Evolutionary conservation across 371 early-diverging fungal species (phyloP), one percentile per base, ranked within the genome.

Genomic region (Mortierella sp.): DNA sequence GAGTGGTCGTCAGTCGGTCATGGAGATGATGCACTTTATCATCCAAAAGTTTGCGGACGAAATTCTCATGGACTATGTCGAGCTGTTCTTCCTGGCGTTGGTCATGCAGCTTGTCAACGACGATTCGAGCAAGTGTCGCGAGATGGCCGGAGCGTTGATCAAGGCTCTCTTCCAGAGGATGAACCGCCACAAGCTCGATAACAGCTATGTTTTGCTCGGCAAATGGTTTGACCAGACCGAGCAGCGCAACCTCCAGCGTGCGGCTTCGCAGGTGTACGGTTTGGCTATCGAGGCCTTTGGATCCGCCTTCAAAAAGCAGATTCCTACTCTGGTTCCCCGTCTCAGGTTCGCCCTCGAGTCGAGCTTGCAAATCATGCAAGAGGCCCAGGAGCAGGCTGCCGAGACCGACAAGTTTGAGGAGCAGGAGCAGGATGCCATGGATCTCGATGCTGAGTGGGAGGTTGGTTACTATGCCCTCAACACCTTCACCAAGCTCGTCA

Each of bases 41-140:
- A 91, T 97, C 70, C 87, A 81, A 70, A 96, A 97, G 82, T 95
- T 98, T 88, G 90, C 94, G 37, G 94, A 94, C 55, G 93, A 93
- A 5, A 82, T 96, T 9, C 78, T 98, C 64, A 89, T 89, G 79
- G 95, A 95, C 48, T 96, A 93, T 70, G 88, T 91, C 0, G 97
- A 98, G 77, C 87, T 95, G 69, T 91, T 98, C 75, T 96, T 98
- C 83, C 71, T 98, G 77, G 94, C 95, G 0, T 81, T 99, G 74
- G 95, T 95, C 5, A 91, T 96, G 91, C 91, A 91, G 14, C 89
- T 98, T 6, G 94, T 97, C 59, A 97, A 97, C 72, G 99, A 99
- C 74, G 97, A 96, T 21, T 94, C 96, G n/a, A 82, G 92, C 46
- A 94, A 95, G 79, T 98, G 98, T 79, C 93, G 98, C 48, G 96